Evolutionary conservation across 768 basidiomycete species (phyloP), one percentile per base, ranked within the genome.

Genomic region (Lactarius pseudohatsudake): DNA sequence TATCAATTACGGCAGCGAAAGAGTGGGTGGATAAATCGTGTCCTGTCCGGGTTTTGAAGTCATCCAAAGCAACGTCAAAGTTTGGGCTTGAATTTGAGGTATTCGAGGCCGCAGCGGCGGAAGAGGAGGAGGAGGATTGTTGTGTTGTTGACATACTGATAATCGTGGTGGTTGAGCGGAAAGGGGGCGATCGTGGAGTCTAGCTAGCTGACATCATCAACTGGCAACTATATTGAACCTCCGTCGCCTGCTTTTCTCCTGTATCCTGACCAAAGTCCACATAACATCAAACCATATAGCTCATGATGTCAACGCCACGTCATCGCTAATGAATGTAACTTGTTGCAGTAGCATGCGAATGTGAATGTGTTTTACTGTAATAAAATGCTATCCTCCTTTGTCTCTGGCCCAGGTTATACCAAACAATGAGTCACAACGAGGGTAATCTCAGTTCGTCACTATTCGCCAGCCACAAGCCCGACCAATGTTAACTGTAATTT

Each of bases 141-240:
- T 50, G 47, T 22, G 47, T 26, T 41, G 47, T 26, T 1, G 50
- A 53, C 50, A 53, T 53, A 13, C 50, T 53, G 50, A 53, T 53
- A 53, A 53, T 53, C 50, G 50, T 45, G 43, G 43, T 53, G 50
- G 50, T 53, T 53, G 50, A 22, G 26, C n/a, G 26, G 50, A 53
- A 53, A 53, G 50, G 47, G 47, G 47, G 10, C 47, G 22, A 50
- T 50, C 47, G 47, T 50, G 47, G 47, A n/a, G 50, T 53, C 13
- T 4, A 53, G 50, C 13, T 4, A 53, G 50, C 50, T 53, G 50
- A 53, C 50, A 53, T 53, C 50, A 53, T 53, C 50, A 53, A 53
- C 50, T 53, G 11, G 11, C 10, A n/a, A 22, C 22, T 22, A 18
- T 41, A 41, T 41, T 41, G 41, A 41, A 41, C 41, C 41, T 41